phyloP scores from a whole-genome alignment of 768 basidiomycete genomes.

The Clathrus columnatus region DNA sequence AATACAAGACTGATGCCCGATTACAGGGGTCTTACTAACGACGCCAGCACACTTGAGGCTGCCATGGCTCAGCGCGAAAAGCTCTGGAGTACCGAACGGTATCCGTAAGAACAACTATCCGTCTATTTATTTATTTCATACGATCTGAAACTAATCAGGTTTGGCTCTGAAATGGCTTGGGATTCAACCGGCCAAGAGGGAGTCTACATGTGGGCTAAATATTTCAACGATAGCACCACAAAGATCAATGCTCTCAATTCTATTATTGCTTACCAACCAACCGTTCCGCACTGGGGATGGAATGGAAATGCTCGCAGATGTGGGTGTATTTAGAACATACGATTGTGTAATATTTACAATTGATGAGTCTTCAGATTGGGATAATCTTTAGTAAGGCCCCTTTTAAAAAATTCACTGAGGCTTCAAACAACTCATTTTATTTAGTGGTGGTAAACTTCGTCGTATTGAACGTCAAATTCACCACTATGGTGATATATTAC shows the following conservation, averaged over 20 bases:
- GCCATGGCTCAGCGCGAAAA: conserved; percentile 38
- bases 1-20: neutral
- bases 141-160: conserved; percentile 24
- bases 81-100: conserved; percentile 39
- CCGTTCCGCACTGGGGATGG: conserved; percentile 53
- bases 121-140: neutral
- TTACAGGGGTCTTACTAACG: conserved; percentile 31
- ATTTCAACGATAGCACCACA: conserved; percentile 44
- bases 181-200: conserved; percentile 47
- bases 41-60: conserved; percentile 38
- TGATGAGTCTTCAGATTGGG: conserved; percentile 27
- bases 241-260: conserved; percentile 46
- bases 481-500: conserved; percentile 29
- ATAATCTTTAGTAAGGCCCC: conserved; percentile 34
- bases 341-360: neutral
- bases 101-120: conserved; percentile 32
- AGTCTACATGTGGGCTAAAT: conserved; percentile 45
- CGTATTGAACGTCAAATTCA: conserved; percentile 50
- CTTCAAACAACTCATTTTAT: neutral
- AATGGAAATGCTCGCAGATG: conserved; percentile 51
- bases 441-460: conserved; percentile 39
- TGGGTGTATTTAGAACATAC: conserved; percentile 16
- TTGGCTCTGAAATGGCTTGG: conserved; percentile 56
- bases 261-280: conserved; percentile 47
- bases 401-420: neutral